These are phyloP conservation scores for Apophysomyces trapeziformis DNA, from an alignment of 371 early-diverging fungal species.

Conservation along the genomic window DNA sequence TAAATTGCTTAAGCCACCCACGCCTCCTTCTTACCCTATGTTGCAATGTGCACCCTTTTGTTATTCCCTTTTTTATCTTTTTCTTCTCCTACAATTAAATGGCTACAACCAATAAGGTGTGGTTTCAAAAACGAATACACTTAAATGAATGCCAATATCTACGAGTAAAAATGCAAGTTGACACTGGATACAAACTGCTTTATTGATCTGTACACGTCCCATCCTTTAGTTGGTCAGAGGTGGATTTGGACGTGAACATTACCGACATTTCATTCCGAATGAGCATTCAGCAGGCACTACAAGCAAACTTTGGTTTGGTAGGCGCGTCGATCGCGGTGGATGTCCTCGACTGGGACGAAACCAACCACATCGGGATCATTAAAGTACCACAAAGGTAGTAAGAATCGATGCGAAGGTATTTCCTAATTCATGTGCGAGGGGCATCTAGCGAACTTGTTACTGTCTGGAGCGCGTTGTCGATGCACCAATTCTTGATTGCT, in stretches of 20 bases:
- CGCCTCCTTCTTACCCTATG: too few species aligned
- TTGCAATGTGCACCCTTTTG: too few species aligned
- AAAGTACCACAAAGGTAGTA: slow-evolving; percentile 45
- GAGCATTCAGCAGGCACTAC: slow-evolving; percentile 49
- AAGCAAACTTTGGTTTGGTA: slow-evolving; percentile 40
- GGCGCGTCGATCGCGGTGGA: slow-evolving; percentile 42
- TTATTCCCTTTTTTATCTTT: not conserved
- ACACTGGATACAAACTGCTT: not conserved
- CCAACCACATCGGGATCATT: slow-evolving; percentile 37
- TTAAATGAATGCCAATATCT: slow-evolving; percentile 48
- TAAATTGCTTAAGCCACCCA: slow-evolving; percentile 7
- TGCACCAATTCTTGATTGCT: slow-evolving; percentile 35
- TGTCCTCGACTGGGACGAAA: slow-evolving; percentile 48
- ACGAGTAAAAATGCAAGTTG: slow-evolving; percentile 42
- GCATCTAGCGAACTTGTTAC: slow-evolving; percentile 40
- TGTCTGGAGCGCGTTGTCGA: slow-evolving; percentile 44
- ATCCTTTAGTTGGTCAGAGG: slow-evolving; percentile 39
- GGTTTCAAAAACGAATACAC: slow-evolving; percentile 13
- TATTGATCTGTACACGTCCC: not conserved
- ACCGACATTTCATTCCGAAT: slow-evolving; percentile 51
- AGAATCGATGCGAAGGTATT: not conserved
- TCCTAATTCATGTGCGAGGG: not conserved
- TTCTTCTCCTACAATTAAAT: not conserved
- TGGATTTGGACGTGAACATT: slow-evolving; percentile 26
- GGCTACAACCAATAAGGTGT: slow-evolving; percentile 1